Evolutionary conservation across 768 basidiomycete species (phyloP).

Genomic region (Stropharia rugosoannulata): DNA sequence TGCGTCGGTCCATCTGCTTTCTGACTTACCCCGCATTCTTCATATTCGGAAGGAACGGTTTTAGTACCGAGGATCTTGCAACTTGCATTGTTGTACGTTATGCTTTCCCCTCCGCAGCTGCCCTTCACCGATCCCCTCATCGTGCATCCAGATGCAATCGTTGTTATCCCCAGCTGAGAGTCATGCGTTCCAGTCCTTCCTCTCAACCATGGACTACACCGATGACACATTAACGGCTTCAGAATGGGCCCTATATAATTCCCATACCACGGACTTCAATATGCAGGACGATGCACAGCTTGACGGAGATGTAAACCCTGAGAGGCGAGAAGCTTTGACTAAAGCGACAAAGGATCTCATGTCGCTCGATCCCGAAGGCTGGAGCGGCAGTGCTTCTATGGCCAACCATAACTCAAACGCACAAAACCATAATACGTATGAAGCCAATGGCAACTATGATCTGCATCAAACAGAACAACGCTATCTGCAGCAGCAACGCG

Average conservation of each 20-base stretch:
- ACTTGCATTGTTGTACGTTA: background rate
- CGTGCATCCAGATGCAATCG: constrained; percentile 41
- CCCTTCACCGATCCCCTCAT: background rate
- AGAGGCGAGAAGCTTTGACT: constrained; percentile 62
- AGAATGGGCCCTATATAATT: constrained; percentile 48
- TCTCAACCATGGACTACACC: constrained; percentile 50
- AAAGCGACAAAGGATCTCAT: constrained; percentile 86
- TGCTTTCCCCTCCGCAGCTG: background rate
- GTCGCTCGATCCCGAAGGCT: constrained; percentile 56
- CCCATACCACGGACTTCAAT: constrained; percentile 11
- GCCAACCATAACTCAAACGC: constrained; percentile 11
- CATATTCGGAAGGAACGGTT: background rate
- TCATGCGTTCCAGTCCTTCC: constrained; percentile 67
- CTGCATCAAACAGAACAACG: constrained; percentile 12
- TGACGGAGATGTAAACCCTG: constrained; percentile 34
- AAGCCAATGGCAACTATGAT: constrained; percentile 1
- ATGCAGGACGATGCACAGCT: constrained; percentile 44
- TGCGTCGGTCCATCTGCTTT: background rate
- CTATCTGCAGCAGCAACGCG: constrained; percentile 17
- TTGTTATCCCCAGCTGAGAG: constrained; percentile 68
- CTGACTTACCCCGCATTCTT: constrained; percentile 9
- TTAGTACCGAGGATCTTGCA: background rate
- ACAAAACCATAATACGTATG: constrained; percentile 14
- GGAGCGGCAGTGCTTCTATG: constrained; percentile 25
- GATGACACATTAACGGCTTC: constrained; percentile 33